phyloP scores from a whole-genome alignment of 805 yeast genomes.

The Sugiyamaella chiloensis region DNA sequence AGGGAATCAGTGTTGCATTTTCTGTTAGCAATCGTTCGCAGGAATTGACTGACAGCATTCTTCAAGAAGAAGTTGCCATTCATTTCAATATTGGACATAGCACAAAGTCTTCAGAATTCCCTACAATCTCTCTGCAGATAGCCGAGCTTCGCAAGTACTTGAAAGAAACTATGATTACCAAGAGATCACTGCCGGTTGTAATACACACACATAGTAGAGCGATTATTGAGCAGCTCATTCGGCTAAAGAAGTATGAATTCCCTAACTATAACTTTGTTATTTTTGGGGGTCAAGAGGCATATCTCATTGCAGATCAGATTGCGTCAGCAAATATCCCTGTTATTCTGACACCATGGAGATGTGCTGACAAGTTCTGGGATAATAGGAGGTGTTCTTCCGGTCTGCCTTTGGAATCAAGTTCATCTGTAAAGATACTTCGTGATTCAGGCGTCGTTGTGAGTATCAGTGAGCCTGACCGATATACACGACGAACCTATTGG shows the following conservation, averaged over 20 bases:
- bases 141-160: background rate
- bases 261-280: background rate
- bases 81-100: background rate
- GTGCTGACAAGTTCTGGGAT: background rate
- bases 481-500: background rate
- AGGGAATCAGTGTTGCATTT: background rate
- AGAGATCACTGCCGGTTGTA: background rate
- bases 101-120: background rate
- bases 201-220: background rate
- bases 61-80: background rate
- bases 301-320: background rate
- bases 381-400: background rate
- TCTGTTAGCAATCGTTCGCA: background rate
- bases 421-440: background rate
- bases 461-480: background rate
- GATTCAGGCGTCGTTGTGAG: background rate
- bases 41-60: background rate
- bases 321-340: background rate
- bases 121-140: background rate
- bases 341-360: background rate
- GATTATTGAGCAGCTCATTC: background rate
- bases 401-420: background rate
- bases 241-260: background rate
- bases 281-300: background rate
- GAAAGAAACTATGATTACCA: background rate